These are phyloP conservation scores for Pugionium cornutum DNA, from an alignment of 345 rosid genomes.

Conservation along the genomic window DNA sequence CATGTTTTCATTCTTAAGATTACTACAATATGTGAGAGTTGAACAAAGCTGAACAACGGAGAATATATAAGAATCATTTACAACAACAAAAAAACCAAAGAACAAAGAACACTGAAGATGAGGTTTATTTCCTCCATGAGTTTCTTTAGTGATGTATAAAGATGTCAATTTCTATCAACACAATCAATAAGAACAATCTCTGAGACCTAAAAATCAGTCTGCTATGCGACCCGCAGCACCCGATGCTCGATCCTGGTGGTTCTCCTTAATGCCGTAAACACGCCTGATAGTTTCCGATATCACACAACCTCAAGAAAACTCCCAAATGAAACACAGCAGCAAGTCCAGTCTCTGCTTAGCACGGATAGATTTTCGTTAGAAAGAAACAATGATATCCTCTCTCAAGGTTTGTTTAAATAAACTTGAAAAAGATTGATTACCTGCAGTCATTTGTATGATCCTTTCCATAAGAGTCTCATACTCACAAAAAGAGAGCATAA, in stretches of 20 bases:
- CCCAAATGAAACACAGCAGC: slow-evolving; percentile 4
- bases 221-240: slow-evolving; percentile 45
- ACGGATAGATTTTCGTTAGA: slow-evolving; percentile 6
- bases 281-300: slow-evolving; percentile 35
- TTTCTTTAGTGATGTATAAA: slow-evolving; percentile 30
- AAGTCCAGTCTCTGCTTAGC: slow-evolving; percentile 46
- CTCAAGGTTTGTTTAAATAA: not conserved
- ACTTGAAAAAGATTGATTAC: slow-evolving; percentile 39
- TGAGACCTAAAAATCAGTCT: slow-evolving; percentile 35
- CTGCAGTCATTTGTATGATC: slow-evolving; percentile 40
- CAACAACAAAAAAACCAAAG: slow-evolving; percentile 19
- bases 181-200: slow-evolving; percentile 34
- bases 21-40: not conserved
- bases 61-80: slow-evolving; percentile 25
- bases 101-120: slow-evolving; percentile 33
- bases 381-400: not conserved
- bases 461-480: slow-evolving; percentile 32
- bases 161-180: slow-evolving; percentile 39
- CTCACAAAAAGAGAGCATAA: slow-evolving; percentile 24
- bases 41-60: not conserved
- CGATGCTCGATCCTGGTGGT: slow-evolving; percentile 50
- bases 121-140: slow-evolving; percentile 34
- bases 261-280: slow-evolving; percentile 47
- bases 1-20: not conserved
- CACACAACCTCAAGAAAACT: slow-evolving; percentile 35